A percentile compares a stretch with the other conserved stretches of the same genome.
Conservation (phyloP, 1,284 basidiomycete genomes). For the Apiotrichum akiyoshidainum region DNA sequence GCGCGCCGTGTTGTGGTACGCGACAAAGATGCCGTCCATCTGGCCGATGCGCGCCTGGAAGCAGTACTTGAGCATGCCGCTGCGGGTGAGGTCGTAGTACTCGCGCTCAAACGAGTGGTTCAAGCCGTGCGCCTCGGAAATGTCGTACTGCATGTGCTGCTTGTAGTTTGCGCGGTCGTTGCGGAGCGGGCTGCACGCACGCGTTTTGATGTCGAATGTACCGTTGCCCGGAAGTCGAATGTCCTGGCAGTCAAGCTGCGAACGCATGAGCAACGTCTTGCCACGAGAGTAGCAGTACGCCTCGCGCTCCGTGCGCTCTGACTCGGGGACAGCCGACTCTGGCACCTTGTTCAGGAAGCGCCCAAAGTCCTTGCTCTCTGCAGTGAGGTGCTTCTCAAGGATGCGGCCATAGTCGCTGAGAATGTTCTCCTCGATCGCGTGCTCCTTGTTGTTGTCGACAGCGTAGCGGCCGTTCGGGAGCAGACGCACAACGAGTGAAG, state of each 20-base stretch:
- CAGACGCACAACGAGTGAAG: constrained; percentile 63
- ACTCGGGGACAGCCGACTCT: constrained; percentile 44
- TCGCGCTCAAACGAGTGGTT: constrained; percentile 80
- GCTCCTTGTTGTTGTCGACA: constrained; percentile 67
- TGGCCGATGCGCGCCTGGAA: constrained; percentile 94
- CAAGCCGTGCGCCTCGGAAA: constrained; percentile 61
- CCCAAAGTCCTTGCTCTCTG: constrained; percentile 63
- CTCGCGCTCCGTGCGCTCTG: constrained; percentile 56
- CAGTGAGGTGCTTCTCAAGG: constrained; percentile 84
- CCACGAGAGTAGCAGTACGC: constrained; percentile 74
- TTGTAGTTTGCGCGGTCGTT: constrained; percentile 81
- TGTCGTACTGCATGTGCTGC: constrained; percentile 74
- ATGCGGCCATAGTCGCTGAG: constrained; percentile 79
- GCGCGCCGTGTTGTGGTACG: constrained; percentile 86
- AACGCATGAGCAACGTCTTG: constrained; percentile 80
- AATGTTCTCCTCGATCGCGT: constrained; percentile 62
- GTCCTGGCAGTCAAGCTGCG: constrained; percentile 88
- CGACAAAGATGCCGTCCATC: constrained; percentile 95
- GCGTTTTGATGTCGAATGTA: constrained; percentile 94
- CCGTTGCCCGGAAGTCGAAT: constrained; percentile 77
- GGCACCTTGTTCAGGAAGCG: constrained; percentile 58
- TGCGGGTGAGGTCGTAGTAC: constrained; percentile 86
- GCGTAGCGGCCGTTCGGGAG: constrained; percentile 63
- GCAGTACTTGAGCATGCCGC: constrained; percentile 92
- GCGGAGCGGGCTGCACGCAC: constrained; percentile 79